phyloP scores from a whole-genome alignment of 768 basidiomycete genomes.

The Pisolithus orientalis region DNA sequence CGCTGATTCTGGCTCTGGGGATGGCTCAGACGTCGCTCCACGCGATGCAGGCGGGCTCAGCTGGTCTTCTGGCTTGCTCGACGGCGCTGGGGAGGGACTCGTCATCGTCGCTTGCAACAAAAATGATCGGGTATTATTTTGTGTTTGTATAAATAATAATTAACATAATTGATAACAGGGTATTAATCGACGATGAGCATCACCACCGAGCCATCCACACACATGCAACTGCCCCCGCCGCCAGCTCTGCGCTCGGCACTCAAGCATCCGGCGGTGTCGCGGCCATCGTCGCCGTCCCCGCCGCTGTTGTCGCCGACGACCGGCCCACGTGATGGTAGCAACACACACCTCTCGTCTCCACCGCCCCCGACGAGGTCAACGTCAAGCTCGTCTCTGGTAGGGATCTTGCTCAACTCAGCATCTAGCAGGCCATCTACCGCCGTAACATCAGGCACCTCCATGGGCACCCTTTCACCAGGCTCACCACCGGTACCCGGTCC shows the following conservation, averaged over 20 bases:
- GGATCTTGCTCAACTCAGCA: conserved; percentile 11
- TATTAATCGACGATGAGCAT: not conserved
- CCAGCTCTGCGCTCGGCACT: conserved; percentile 1
- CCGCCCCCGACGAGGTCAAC: conserved; percentile 9
- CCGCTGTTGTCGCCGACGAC: conserved; percentile 20
- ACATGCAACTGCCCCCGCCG: not conserved
- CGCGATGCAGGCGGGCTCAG: not conserved
- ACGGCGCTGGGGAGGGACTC: conserved; percentile 2
- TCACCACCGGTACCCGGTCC: conserved; percentile 5
- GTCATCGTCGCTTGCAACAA: conserved; percentile 1
- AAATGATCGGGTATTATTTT: not conserved
- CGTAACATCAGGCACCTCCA: conserved; percentile 11
- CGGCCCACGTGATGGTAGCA: conserved; percentile 6
- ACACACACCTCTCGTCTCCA: not conserved
- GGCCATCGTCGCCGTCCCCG: not conserved
- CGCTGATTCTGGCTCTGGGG: conserved; percentile 1
- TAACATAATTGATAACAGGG: conserved; percentile 1
- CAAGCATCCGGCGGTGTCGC: conserved; percentile 12
- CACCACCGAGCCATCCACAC: not conserved
- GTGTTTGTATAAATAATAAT: not conserved
- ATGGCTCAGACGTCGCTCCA: not conserved
- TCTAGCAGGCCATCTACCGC: conserved; percentile 7
- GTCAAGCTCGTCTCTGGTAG: conserved; percentile 13
- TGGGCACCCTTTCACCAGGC: conserved; percentile 11
- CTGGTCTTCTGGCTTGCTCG: conserved; percentile 3